Percentiles rank a stretch among this genome's conserved stretches.
phyloP scores from a whole-genome alignment of 169 alveolate genomes.

The Cyclospora cayetanensis region DNA sequence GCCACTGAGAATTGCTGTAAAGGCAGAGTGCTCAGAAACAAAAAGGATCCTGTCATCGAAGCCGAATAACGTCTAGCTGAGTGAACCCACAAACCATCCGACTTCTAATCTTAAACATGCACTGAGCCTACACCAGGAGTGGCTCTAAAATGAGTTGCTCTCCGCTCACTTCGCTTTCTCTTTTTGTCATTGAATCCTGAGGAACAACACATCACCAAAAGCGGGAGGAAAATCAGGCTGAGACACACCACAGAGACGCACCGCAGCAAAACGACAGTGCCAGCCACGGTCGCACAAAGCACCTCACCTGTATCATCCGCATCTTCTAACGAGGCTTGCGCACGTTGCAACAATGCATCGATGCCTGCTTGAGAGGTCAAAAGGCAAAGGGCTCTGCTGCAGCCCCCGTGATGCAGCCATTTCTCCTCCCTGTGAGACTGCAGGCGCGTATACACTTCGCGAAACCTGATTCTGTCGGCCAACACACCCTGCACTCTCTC shows the following conservation, averaged over 20 bases:
- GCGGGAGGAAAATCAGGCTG: not conserved
- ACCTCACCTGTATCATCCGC: not conserved
- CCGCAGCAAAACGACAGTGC: not conserved
- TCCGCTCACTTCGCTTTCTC: not conserved
- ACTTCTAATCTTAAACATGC: no score
- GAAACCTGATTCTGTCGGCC: not conserved
- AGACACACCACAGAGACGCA: not conserved
- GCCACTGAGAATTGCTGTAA: no score
- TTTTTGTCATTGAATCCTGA: not conserved
- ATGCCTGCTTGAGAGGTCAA: not conserved
- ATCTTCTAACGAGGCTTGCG: not conserved
- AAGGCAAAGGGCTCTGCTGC: slow-evolving; percentile 10
- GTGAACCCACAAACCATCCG: no score
- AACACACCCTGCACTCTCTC: slow-evolving; percentile 18
- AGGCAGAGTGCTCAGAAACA: no score
- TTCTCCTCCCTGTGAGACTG: not conserved
- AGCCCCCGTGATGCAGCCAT: slow-evolving; percentile 46
- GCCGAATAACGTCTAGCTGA: no score
- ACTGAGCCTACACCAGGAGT: no score
- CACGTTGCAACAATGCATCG: not conserved
- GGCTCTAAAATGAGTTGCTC: no score
- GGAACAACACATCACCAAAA: not conserved
- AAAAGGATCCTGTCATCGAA: no score
- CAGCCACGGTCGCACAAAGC: not conserved
- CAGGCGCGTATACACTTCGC: slow-evolving; percentile 14